phyloP scores from a whole-genome alignment of 345 rosid genomes.

The Gossypium sturtianum region DNA sequence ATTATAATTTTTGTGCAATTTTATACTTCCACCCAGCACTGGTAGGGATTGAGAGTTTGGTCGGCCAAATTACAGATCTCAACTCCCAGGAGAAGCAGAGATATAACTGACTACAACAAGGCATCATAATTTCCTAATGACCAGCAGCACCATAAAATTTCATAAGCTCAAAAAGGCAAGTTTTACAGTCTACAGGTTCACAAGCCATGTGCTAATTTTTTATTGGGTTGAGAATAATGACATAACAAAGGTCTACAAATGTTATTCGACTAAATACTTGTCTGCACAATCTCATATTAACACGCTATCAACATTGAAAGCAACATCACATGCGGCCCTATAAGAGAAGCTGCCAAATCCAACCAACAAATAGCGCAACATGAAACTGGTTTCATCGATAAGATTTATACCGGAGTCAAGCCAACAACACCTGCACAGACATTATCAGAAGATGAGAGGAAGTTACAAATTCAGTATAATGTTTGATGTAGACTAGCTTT shows the following conservation, averaged over 20 bases:
- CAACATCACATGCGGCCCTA: slow-evolving; percentile 11
- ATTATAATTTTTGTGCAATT: too few species aligned
- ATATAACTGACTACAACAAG: background rate
- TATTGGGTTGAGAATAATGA: slow-evolving; percentile 9
- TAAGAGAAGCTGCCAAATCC: slow-evolving; percentile 17
- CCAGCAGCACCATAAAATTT: background rate
- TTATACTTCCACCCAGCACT: too few species aligned
- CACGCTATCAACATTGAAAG: slow-evolving; percentile 8
- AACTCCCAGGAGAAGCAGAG: background rate
- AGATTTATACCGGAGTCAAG: slow-evolving; percentile 41
- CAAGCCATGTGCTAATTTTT: slow-evolving; percentile 7
- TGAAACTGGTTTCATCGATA: background rate
- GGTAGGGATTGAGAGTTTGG: background rate
- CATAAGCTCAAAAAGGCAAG: background rate
- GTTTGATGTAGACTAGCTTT: background rate
- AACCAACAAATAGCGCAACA: slow-evolving; percentile 16
- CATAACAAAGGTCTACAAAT: slow-evolving; percentile 10
- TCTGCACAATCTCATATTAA: slow-evolving; percentile 12
- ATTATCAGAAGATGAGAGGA: background rate
- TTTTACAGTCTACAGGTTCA: background rate
- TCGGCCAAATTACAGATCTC: background rate
- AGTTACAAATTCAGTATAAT: background rate
- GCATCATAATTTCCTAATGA: background rate
- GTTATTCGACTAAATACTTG: slow-evolving; percentile 10
- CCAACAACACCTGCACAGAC: slow-evolving; percentile 67